Conservation (phyloP, 495 filamentous ascomycete genomes). For the Evansstolkia leycettana region DNA sequence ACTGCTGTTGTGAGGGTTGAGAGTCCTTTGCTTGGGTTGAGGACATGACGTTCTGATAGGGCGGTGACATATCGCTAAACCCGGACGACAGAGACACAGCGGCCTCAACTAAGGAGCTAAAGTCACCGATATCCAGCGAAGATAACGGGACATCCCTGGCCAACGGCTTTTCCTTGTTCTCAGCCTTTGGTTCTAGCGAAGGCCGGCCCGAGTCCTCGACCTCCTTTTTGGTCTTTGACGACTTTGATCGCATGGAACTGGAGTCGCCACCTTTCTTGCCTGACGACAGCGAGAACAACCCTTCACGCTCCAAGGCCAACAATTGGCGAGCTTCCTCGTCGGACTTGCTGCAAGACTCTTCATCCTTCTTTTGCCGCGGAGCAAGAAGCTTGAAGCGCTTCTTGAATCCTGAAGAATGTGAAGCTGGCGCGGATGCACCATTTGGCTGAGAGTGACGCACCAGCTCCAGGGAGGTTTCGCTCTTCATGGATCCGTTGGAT, state of each 20-base stretch:
- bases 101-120: slow-evolving; percentile 25
- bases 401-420: slow-evolving; percentile 12
- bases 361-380: slow-evolving; percentile 24
- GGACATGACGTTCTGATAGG: slow-evolving; percentile 12
- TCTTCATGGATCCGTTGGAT: slow-evolving; percentile 13
- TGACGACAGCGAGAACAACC: slow-evolving; percentile 14
- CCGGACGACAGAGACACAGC: slow-evolving; percentile 17
- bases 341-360: slow-evolving; percentile 13
- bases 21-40: slow-evolving; percentile 2
- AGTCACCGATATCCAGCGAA: slow-evolving; percentile 22
- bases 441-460: slow-evolving; percentile 1
- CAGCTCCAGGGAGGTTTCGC: slow-evolving; percentile 8
- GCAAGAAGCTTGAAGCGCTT: slow-evolving; percentile 27
- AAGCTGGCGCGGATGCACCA: slow-evolving; percentile 8
- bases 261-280: slow-evolving; percentile 3
- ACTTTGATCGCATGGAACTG: slow-evolving; percentile 5
- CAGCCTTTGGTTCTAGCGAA: slow-evolving; percentile 22
- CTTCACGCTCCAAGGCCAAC: slow-evolving; percentile 25
- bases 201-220: slow-evolving; percentile 30
- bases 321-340: slow-evolving; percentile 22
- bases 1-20: slow-evolving; percentile 3
- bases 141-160: slow-evolving; percentile 5
- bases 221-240: slow-evolving; percentile 23
- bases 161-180: slow-evolving; percentile 10
- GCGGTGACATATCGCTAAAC: slow-evolving; percentile 16